Evolutionary conservation across 2,329 filamentous ascomycete species (phyloP).

Genomic region (Talaromyces sp.): DNA sequence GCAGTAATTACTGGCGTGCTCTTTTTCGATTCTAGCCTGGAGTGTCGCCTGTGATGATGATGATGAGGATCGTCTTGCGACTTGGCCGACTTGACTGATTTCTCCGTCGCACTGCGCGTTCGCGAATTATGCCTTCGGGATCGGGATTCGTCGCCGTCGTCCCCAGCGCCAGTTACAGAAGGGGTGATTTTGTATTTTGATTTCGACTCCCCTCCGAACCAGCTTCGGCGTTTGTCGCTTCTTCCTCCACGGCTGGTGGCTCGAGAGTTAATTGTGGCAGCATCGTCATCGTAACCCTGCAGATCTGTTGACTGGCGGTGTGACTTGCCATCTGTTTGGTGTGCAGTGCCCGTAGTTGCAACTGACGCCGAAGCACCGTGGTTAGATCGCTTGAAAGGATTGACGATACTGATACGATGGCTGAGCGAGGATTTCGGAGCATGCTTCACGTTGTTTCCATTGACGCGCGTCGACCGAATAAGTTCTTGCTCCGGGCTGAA

Average conservation of each 20-base stretch:
- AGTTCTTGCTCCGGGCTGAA: slow-evolving; percentile 33
- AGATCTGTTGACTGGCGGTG: slow-evolving; percentile 16
- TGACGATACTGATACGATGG: slow-evolving; percentile 40
- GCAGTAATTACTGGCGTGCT: slow-evolving; percentile 9
- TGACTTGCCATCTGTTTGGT: slow-evolving; percentile 19
- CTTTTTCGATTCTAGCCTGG: slow-evolving; percentile 13
- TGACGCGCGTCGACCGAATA: slow-evolving; percentile 27
- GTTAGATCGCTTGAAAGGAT: slow-evolving; percentile 38
- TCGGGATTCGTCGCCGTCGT: slow-evolving; percentile 4
- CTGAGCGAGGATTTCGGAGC: slow-evolving; percentile 32
- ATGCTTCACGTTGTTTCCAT: slow-evolving; percentile 25
- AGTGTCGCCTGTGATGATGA: slow-evolving; percentile 12
- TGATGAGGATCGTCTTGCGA: slow-evolving; percentile 1
- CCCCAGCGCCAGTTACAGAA: background rate
- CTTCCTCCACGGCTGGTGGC: slow-evolving; percentile 30
- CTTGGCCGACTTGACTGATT: slow-evolving; percentile 10
- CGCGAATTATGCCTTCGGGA: slow-evolving; percentile 20
- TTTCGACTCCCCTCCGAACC: slow-evolving; percentile 31
- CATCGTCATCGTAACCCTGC: slow-evolving; percentile 26
- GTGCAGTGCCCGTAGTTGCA: slow-evolving; percentile 23
- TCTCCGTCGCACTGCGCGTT: slow-evolving; percentile 12
- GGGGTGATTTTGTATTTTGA: slow-evolving; percentile 22
- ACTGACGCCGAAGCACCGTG: slow-evolving; percentile 33
- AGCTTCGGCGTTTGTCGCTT: slow-evolving; percentile 37
- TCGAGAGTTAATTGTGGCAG: slow-evolving; percentile 33